Evolutionary conservation across 2,329 filamentous ascomycete genomes (phyloP), one percentile per base, ranked within the genome.

Genomic region (Claviceps capensis): DNA sequence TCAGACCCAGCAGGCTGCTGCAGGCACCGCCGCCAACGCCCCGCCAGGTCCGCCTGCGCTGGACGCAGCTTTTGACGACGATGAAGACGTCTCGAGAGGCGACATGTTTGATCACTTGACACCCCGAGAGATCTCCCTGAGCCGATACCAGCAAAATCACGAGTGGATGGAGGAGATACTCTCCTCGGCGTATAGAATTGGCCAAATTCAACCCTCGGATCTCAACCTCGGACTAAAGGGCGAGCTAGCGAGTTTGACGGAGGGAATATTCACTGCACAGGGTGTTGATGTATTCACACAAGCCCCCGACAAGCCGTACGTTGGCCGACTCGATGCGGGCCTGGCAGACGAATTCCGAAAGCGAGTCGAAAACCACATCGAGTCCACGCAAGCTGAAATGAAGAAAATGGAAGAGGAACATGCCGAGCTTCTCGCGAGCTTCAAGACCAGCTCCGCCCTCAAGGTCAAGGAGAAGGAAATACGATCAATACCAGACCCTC

Each of bases 91-190:
- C 3, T 86, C 85, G 6, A 77, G 86, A 19, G 89, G 89, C 30
- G 93, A 98, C 65, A 77, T 90, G 64, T 88, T 98, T 61, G 93
- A 98, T 63, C 81, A 88, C 56, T 73, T 96, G 56, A 91, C 88
- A 0, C 90, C 90, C 3, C 80, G 90, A 44, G 93, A 98, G 57
- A 85, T 98, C 55, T 95, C 89, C 59, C 74, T 88, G 54, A 81
- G 82, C 57, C 81, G 93, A 52, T 98, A 96, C 66, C 85, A 85
- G 64, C 89, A 96, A 63, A 94, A 98, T 61, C 91, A 98, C 62
- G 88, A 95, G 66, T 97, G 91, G 93, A 95, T 98, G 88, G 93
- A 97, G 63, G 91, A 98, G 68, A 83, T 98, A 30, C 79, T 97
- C 51, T 88, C 86, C 1, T 97, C 91, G 1, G 88, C 90, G 0